Conservation (phyloP, 75 land plant genomes). For the Pinus tabuliformis region DNA sequence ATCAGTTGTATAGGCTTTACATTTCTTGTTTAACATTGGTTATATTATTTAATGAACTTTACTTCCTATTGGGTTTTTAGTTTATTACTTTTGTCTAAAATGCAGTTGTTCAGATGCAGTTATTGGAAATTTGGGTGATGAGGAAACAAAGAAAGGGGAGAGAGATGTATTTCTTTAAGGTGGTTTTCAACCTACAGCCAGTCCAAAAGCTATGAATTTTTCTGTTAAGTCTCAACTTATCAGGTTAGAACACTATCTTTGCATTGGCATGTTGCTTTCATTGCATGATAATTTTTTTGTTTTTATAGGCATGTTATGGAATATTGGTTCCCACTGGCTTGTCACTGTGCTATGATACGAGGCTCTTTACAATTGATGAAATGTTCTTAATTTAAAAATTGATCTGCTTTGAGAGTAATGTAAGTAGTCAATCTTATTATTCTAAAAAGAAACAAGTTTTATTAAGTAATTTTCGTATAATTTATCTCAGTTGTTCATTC, state of each 20-base stretch:
- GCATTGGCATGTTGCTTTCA: not conserved
- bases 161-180: constrained; percentile 68
- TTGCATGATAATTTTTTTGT: not conserved
- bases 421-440: too few species aligned
- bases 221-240: too few species aligned
- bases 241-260: not conserved
- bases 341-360: too few species aligned
- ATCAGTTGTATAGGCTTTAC: not conserved
- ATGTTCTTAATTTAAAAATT: too few species aligned
- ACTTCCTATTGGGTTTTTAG: not conserved
- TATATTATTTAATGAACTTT: not conserved
- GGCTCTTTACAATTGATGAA: too few species aligned
- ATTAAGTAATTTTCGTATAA: not conserved
- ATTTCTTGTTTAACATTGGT: not conserved
- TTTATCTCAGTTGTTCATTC: too few species aligned
- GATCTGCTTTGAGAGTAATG: too few species aligned
- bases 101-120: constrained; percentile 81
- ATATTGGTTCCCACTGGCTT: too few species aligned
- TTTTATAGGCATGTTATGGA: too few species aligned
- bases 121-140: constrained; percentile 36
- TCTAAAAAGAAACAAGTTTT: too few species aligned
- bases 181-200: constrained; percentile 51
- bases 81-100: not conserved
- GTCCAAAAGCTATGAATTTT: constrained; percentile 36
- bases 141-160: constrained; percentile 55